phyloP scores from a whole-genome alignment of 495 filamentous ascomycete species.

The Trichoderma erinaceum region DNA sequence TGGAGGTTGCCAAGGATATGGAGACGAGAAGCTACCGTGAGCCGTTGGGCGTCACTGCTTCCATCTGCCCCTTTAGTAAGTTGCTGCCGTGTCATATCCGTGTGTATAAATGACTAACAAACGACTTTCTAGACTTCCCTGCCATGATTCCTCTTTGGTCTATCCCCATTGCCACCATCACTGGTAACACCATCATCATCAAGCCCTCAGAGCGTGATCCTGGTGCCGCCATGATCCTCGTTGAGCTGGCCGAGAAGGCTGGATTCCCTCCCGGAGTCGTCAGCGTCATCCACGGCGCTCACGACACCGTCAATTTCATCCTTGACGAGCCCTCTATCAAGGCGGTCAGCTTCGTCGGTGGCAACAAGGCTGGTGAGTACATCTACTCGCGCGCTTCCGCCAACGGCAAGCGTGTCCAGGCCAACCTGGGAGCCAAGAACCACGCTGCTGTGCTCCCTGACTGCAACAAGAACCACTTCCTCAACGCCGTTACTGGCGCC shows the following conservation, averaged over 20 bases:
- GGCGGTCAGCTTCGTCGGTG: constrained; percentile 95
- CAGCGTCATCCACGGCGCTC: constrained; percentile 89
- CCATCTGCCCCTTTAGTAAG: constrained; percentile 98
- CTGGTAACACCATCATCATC: constrained; percentile 87
- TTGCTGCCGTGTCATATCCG: constrained; percentile 18
- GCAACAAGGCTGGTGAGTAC: constrained; percentile 96
- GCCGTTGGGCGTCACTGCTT: constrained; percentile 88
- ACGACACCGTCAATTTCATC: constrained; percentile 93
- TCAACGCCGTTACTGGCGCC: constrained; percentile 90
- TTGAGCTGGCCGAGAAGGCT: constrained; percentile 82
- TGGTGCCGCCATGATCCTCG: constrained; percentile 97
- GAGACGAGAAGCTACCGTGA: constrained; percentile 91
- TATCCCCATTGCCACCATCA: constrained; percentile 89
- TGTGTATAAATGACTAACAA: constrained; percentile 18
- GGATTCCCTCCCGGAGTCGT: constrained; percentile 92
- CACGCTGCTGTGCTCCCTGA: constrained; percentile 93
- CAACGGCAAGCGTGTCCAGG: constrained; percentile 89
- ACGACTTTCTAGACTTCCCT: constrained; percentile 67
- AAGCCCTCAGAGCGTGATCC: constrained; percentile 98
- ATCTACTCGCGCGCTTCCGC: constrained; percentile 90
- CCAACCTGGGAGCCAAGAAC: constrained; percentile 98
- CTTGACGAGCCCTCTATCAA: constrained; percentile 94
- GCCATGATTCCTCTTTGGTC: constrained; percentile 99
- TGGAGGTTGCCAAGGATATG: constrained; percentile 99
- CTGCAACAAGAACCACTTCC: constrained; percentile 94